Percentiles rank a stretch among this genome's conserved stretches.
These are phyloP conservation scores for Apiospora saccharicola DNA, from an alignment of 2,329 filamentous ascomycete genomes.

Conservation along the genomic window DNA sequence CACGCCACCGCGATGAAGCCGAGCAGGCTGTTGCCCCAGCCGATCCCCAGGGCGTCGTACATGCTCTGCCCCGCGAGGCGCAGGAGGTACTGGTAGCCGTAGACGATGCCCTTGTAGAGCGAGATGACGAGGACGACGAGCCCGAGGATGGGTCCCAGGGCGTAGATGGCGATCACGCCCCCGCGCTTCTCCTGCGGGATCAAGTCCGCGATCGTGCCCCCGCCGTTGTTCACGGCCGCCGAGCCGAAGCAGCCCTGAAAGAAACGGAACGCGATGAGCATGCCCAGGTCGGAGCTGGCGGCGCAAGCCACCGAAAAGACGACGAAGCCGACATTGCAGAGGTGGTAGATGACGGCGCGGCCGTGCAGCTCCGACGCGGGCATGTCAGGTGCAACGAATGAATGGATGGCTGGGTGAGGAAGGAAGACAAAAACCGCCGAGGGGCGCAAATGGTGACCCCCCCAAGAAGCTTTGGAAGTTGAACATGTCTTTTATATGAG, in stretches of 20 bases:
- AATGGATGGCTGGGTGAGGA: no score
- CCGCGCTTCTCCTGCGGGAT: no score
- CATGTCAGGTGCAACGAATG: not conserved
- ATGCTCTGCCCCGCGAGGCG: no score
- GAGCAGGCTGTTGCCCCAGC: no score
- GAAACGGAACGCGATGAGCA: conserved; percentile 27
- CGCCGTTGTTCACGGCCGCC: conserved; percentile 22
- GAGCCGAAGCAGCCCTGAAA: conserved; percentile 29
- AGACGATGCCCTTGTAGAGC: conserved; percentile 37
- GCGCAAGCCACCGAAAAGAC: not conserved
- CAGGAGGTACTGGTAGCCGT: conserved; percentile 47
- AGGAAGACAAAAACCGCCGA: no score
- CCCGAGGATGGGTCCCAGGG: conserved; percentile 42
- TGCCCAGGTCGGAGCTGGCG: conserved; percentile 28
- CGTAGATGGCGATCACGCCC: conserved; percentile 42
- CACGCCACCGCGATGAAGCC: no score
- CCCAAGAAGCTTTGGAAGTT: no score
- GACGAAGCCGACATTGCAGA: not conserved
- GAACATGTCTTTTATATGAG: no score
- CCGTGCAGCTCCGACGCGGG: conserved; percentile 31
- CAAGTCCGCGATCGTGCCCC: no score
- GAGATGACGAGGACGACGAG: conserved; percentile 45
- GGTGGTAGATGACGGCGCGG: conserved; percentile 26
- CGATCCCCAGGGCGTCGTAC: no score
- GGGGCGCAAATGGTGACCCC: no score